A percentile compares a stretch with the other conserved stretches of the same genome.
Evolutionary conservation across 2,329 filamentous ascomycete genomes (phyloP).

Genomic region (Teratosphaeria destructans): DNA sequence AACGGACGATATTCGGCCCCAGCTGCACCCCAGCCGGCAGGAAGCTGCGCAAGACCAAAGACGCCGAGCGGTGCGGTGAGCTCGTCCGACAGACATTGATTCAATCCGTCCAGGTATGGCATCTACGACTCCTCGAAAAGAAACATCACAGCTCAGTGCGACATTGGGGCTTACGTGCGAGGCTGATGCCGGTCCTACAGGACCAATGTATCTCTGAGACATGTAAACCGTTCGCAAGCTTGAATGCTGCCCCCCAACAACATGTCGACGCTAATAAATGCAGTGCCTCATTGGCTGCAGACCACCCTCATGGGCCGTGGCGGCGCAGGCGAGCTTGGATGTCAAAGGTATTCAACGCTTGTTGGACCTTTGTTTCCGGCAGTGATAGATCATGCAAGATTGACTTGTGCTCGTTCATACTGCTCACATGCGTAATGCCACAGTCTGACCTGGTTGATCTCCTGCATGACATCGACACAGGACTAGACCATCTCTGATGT

Average conservation of each 20-base stretch:
- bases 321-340: neutral
- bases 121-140: neutral
- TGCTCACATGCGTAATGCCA: neutral
- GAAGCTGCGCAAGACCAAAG: neutral
- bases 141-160: neutral
- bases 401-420: neutral
- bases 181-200: neutral
- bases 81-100: neutral
- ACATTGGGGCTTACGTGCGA: neutral
- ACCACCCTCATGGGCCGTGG: neutral
- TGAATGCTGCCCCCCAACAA: neutral
- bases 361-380: neutral
- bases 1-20: neutral
- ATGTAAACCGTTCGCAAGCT: neutral
- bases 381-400: neutral
- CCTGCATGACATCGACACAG: neutral
- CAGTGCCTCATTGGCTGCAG: neutral
- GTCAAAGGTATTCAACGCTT: neutral
- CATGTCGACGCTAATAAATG: neutral
- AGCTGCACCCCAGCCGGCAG: neutral
- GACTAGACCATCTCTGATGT: neutral
- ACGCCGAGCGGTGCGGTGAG: neutral
- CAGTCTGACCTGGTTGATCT: neutral
- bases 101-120: neutral
- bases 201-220: neutral